Percentiles rank a stretch among this genome's conserved stretches.
These are phyloP conservation scores for Nectriaceae sp. DNA, from an alignment of 2,329 filamentous ascomycete species.

Conservation along the genomic window DNA sequence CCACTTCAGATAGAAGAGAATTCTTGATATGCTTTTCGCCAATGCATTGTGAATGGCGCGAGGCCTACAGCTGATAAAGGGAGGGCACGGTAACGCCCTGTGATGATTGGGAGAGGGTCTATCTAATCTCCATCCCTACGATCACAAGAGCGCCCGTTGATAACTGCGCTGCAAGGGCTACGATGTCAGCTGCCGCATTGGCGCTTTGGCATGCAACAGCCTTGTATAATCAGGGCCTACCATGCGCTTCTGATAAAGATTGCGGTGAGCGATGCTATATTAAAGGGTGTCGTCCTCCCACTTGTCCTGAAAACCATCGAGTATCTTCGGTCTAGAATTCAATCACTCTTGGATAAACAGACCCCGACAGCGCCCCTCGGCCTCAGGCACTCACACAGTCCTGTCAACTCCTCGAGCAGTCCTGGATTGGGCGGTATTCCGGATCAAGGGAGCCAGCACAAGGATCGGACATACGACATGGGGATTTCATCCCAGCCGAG, in stretches of 20 bases:
- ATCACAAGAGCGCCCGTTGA: not conserved
- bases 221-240: not conserved
- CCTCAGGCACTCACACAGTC: not conserved
- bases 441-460: not conserved
- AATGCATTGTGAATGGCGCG: not conserved
- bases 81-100: not conserved
- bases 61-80: not conserved
- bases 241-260: not conserved
- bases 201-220: not conserved
- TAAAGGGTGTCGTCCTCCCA: not conserved
- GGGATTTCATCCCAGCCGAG: not conserved
- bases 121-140: conserved; percentile 2
- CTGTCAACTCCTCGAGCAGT: not conserved
- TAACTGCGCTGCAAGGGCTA: not conserved
- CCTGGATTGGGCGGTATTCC: not conserved
- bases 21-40: not conserved
- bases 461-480: too few relatives aligned
- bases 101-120: not conserved
- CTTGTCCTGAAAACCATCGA: not conserved
- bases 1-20: not conserved
- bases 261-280: not conserved
- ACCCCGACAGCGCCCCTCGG: not conserved
- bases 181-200: not conserved
- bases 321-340: not conserved
- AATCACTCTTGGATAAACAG: not conserved